These are phyloP conservation scores for Nannochloropsis gaditana DNA, from an alignment of 108 stramenopile species.

Conservation along the genomic window DNA sequence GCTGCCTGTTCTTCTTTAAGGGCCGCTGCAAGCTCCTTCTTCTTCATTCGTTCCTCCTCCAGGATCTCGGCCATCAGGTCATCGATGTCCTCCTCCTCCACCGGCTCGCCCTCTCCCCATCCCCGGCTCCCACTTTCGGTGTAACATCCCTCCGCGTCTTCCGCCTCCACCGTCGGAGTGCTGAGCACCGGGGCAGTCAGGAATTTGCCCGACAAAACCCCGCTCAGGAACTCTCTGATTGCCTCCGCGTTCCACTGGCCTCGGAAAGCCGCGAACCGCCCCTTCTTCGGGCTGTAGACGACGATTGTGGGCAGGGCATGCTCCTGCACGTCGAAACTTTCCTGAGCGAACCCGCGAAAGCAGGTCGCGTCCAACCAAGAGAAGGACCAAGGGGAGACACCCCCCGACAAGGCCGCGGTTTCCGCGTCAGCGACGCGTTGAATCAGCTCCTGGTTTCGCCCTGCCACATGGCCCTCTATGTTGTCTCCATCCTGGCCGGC, in stretches of 20 bases:
- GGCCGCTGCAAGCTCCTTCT: slow-evolving; percentile 15
- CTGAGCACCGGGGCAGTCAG: background rate
- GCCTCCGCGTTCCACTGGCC: background rate
- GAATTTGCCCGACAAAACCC: background rate
- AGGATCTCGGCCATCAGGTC: background rate
- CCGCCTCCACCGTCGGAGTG: background rate
- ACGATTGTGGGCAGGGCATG: background rate
- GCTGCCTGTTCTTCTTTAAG: background rate
- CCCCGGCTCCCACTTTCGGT: background rate
- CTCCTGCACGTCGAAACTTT: slow-evolving; percentile 9
- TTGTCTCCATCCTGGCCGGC: background rate
- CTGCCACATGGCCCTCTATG: background rate
- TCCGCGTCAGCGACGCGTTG: background rate
- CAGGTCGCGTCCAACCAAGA: background rate
- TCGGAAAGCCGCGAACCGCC: background rate
- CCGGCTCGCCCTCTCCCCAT: background rate
- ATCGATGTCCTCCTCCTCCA: slow-evolving; percentile 10
- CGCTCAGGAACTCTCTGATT: background rate
- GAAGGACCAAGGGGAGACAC: background rate
- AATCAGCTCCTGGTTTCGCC: background rate
- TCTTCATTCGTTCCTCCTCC: background rate
- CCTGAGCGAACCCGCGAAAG: background rate
- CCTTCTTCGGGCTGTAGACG: background rate
- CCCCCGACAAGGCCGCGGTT: background rate
- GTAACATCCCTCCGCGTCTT: background rate